These are phyloP conservation scores for Linnemannia schmuckeri DNA, from an alignment of 192 early-diverging fungal species.

Conservation along the genomic window DNA sequence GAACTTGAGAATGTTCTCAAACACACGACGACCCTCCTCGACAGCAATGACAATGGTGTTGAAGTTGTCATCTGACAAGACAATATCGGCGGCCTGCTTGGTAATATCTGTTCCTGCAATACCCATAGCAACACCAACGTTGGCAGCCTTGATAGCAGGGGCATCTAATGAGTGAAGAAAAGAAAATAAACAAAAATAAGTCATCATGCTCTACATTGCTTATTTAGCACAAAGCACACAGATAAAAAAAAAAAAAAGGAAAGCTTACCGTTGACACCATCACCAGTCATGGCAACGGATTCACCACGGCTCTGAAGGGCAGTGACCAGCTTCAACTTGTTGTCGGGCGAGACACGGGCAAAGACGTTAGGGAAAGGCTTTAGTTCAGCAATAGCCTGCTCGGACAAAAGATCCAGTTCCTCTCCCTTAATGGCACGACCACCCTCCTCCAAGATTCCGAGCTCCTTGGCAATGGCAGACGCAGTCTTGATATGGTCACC, in stretches of 20 bases:
- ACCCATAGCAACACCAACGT: conserved; percentile 98
- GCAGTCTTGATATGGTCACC: conserved; percentile 97
- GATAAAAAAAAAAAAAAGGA: conserved; percentile 26
- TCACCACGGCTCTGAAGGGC: conserved; percentile 86
- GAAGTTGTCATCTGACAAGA: conserved; percentile 96
- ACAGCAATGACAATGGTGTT: conserved; percentile 95
- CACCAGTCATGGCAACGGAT: conserved; percentile 94
- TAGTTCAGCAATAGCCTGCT: conserved; percentile 84
- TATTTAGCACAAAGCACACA: not conserved
- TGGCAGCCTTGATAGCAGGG: conserved; percentile 95
- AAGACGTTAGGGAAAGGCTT: conserved; percentile 95
- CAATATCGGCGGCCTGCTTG: conserved; percentile 98
- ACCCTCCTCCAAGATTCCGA: conserved; percentile 86
- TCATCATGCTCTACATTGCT: not conserved
- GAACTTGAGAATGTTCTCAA: conserved; percentile 98
- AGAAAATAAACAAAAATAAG: not conserved
- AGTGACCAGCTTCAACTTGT: conserved; percentile 96
- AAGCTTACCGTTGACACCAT: conserved; percentile 85
- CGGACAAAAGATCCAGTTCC: conserved; percentile 92
- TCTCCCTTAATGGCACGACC: conserved; percentile 87
- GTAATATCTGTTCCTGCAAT: conserved; percentile 96
- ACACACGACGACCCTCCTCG: conserved; percentile 93
- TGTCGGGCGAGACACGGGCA: conserved; percentile 97
- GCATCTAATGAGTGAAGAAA: conserved; percentile 70
- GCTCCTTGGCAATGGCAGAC: conserved; percentile 90